phyloP scores from a whole-genome alignment of 2,329 filamentous ascomycete species.

The Moelleriella libera region DNA sequence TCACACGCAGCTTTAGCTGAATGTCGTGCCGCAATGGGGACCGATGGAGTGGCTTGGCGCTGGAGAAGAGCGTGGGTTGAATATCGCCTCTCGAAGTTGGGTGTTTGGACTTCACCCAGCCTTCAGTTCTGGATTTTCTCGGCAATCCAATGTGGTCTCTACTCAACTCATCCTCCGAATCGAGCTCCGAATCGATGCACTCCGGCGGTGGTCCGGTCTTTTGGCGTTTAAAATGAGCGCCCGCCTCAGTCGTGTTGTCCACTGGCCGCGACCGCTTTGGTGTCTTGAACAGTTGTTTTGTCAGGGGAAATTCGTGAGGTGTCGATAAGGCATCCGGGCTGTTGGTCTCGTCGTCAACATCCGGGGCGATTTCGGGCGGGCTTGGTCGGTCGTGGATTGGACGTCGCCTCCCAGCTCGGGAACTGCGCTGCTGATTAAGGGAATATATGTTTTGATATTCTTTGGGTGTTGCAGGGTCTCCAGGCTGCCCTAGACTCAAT shows the following conservation, averaged over 20 bases:
- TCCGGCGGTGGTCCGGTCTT: constrained; percentile 4
- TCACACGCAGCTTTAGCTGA: constrained; percentile 3
- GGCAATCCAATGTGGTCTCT: constrained; percentile 4
- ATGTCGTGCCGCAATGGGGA: neutral
- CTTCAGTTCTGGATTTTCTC: constrained; percentile 6
- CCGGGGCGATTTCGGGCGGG: neutral
- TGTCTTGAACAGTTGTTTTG: constrained; percentile 10
- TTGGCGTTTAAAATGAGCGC: constrained; percentile 7
- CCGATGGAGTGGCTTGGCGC: neutral
- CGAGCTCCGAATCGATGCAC: constrained; percentile 12
- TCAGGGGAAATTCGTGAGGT: constrained; percentile 6
- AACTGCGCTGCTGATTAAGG: too few relatives aligned
- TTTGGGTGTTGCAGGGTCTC: neutral
- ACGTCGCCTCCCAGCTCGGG: too few relatives aligned
- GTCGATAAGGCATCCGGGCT: neutral
- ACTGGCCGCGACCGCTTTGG: constrained; percentile 3
- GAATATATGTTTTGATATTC: neutral
- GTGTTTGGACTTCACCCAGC: neutral
- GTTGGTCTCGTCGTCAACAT: neutral
- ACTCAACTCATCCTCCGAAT: constrained; percentile 18
- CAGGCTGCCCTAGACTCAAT: neutral
- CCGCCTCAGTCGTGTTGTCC: constrained; percentile 1
- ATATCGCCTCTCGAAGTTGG: constrained; percentile 13
- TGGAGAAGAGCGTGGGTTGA: constrained; percentile 8
- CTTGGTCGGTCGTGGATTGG: neutral